Evolutionary conservation across 495 filamentous ascomycete genomes (phyloP), one percentile per base, ranked within the genome.

Genomic region (Penicillium longicatenatum): DNA sequence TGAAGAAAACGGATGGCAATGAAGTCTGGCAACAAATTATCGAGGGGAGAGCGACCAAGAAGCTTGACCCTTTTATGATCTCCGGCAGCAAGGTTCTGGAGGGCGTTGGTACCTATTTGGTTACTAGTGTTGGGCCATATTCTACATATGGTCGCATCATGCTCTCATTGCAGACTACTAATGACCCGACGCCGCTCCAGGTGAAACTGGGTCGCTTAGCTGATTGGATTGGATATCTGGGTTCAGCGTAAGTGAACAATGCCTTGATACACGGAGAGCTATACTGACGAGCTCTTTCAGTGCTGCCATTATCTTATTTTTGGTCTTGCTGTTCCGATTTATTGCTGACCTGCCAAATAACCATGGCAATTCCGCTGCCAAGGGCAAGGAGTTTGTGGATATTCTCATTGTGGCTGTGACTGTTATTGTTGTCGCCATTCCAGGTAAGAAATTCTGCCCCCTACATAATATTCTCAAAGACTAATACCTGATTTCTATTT

Each of bases 331-430:
- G 35, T 82, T 88, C 60, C 75, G 84, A 39, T 89, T 88, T 59
- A 60, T 86, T 19, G 84, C 75, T 22, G 58, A 79, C 17, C 73
- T 89, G 3, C 69, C 75, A 4, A 61, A 75, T 54, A 84, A 86
- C 56, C 61, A 69, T 9, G 67, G 52, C n/a, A 57, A 33, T 19
- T 69, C 85, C 14, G 76, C 84, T n/a, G 61, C 76, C 56, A 88
- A 87, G 64, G 86, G 83, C 14, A 81, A 85, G 62, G 67, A 80
- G 26, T 89, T 88, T 64, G 76, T 87, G 24, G 80, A 86, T 57
- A 88, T 89, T 53, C 76, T 89, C 5, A 88, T 89, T 62, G 82
- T 85, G 37, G 83, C 86, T 26, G 81, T 89, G n/a, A 89, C 85
- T 11, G 83, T 89, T 31, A 83, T 89, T 55, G 86, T 88, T 22